Evolutionary conservation across 768 basidiomycete species (phyloP), one percentile per base, ranked within the genome.

Genomic region (Leccinum subgranulosum): DNA sequence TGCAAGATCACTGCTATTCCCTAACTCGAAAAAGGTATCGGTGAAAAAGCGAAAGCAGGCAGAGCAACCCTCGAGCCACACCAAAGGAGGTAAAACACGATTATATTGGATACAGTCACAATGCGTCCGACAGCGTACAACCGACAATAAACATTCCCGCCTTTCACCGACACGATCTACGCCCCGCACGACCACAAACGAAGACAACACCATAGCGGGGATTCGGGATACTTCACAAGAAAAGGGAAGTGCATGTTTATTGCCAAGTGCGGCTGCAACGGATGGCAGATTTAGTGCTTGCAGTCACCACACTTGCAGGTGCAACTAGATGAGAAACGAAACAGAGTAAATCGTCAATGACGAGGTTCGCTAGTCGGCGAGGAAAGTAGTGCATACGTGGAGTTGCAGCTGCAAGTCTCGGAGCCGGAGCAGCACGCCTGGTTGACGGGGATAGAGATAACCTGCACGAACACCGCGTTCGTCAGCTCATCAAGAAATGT

Each of bases 251-350:
- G 11, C 11, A 43, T 19, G 9, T n/a, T 10, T 41, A 19, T 19
- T 41, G 39, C n/a, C 8, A 19, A n/a, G 39, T 41, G n/a, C n/a
- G 39, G n/a, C 39, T 41, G n/a, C 10, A 43, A 12, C 12, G 43
- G 6, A 45, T 21, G 21, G 5, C 43, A 14, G 6, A 23, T 54
- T 54, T 49, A 67, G 46, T 61, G 59, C 57, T 61, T 64, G 65
- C 65, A 66, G 51, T 59, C 61, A 48, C 57, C 31, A 27, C 64
- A 64, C 36, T 54, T 60, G 65, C 61, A 66, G 41, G 33, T 25
- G 43, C 65, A 66, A 7, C 65, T 28, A 10, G 19, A 1, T 15
- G 11, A 14, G 6, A 7, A 21, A 25, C 46, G 17, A 48, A 29
- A 23, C 7, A 21, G 41, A 43, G 9, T 43, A 23, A 8, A 12